phyloP scores from a whole-genome alignment of 2,329 filamentous ascomycete species.

The Ophiostoma pallidulum region DNA sequence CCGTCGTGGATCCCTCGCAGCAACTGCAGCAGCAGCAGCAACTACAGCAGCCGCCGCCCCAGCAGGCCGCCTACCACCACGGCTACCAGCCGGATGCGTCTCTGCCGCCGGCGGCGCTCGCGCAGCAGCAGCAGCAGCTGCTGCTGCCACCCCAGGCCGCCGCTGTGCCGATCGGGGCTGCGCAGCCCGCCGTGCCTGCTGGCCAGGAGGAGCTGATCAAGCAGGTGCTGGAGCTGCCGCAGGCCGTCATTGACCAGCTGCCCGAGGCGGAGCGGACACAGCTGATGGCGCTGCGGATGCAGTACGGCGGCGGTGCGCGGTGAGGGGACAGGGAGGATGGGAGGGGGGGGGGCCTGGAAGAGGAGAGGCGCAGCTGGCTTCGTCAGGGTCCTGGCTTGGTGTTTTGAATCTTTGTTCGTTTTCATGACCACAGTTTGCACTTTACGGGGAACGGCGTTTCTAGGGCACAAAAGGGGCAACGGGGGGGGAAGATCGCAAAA shows the following conservation, averaged over 20 bases:
- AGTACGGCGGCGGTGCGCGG: constrained; percentile 14
- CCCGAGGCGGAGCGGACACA: constrained; percentile 67
- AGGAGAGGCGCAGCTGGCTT: too few relatives aligned
- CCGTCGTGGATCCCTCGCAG: constrained; percentile 53
- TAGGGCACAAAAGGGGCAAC: too few relatives aligned
- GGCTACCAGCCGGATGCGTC: not conserved
- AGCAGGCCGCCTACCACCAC: too few relatives aligned
- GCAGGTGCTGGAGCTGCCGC: constrained; percentile 71
- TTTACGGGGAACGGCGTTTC: too few relatives aligned
- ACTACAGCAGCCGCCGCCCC: not conserved
- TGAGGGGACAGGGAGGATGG: too few relatives aligned
- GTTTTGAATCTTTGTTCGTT: too few relatives aligned
- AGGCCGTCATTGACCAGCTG: constrained; percentile 69
- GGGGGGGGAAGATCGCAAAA: too few relatives aligned
- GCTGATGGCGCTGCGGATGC: constrained; percentile 59
- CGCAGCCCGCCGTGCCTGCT: constrained; percentile 21
- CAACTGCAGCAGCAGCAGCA: not conserved
- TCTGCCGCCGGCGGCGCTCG: not conserved
- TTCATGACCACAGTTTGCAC: too few relatives aligned
- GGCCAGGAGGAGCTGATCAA: constrained; percentile 61
- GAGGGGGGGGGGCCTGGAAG: too few relatives aligned
- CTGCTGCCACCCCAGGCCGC: constrained; percentile 29
- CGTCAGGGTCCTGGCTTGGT: too few relatives aligned
- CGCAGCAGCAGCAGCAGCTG: too few relatives aligned
- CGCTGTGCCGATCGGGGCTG: too few relatives aligned